Evolutionary conservation across 2,329 filamentous ascomycete genomes (phyloP).

Genomic region (Apiospora hydei): DNA sequence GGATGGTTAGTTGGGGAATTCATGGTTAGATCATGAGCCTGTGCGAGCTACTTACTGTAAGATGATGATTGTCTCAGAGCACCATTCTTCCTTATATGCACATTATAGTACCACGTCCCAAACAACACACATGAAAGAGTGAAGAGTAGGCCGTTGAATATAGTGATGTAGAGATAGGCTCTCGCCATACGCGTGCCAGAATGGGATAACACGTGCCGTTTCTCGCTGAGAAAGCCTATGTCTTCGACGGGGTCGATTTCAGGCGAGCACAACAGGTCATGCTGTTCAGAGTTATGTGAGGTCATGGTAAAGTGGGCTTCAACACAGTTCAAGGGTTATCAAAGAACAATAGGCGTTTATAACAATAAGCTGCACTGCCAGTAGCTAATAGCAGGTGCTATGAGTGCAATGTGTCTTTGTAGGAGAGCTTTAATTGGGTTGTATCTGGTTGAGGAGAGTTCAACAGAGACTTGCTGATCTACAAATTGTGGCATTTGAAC

Average conservation of each 20-base stretch:
- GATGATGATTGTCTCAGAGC: constrained; percentile 11
- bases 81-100: not conserved
- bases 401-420: not conserved
- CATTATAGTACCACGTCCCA: constrained; percentile 21
- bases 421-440: not conserved
- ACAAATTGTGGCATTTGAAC: not conserved
- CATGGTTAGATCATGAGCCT: not conserved
- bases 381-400: not conserved
- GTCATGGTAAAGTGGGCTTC: no score
- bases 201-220: not conserved
- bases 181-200: not conserved
- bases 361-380: not conserved
- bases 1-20: not conserved
- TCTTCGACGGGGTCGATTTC: constrained; percentile 9
- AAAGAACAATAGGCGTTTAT: no score
- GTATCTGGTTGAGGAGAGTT: not conserved
- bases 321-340: no score
- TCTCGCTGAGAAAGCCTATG: not conserved
- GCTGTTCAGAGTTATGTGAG: no score
- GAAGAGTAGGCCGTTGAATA: constrained; percentile 11
- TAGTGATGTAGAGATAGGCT: not conserved
- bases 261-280: not conserved
- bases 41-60: constrained; percentile 11
- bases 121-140: constrained; percentile 11
- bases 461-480: not conserved